phyloP scores from a whole-genome alignment of 768 basidiomycete species.

The Boletales sp. region DNA sequence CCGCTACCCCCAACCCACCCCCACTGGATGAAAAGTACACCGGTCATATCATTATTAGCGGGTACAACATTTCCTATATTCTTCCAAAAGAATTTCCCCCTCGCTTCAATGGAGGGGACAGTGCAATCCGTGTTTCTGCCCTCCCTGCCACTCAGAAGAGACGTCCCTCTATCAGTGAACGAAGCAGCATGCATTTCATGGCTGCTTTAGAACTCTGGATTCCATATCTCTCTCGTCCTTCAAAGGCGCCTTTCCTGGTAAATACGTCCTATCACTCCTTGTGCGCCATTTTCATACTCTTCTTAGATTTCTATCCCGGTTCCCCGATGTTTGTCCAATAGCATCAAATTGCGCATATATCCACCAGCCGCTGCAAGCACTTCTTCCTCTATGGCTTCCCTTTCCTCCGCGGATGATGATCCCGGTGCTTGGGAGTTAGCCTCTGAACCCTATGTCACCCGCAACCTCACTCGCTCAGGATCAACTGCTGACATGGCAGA shows the following conservation, averaged over 20 bases:
- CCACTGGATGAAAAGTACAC: slow-evolving; percentile 66
- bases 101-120: slow-evolving; percentile 24
- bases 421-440: slow-evolving; percentile 68
- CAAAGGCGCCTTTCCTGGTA: slow-evolving; percentile 73
- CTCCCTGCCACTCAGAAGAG: slow-evolving; percentile 36
- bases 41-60: slow-evolving; percentile 72
- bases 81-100: slow-evolving; percentile 64
- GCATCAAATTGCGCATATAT: slow-evolving; percentile 70
- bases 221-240: slow-evolving; percentile 64
- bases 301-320: slow-evolving; percentile 69
- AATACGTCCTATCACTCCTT: slow-evolving; percentile 13
- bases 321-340: slow-evolving; percentile 75
- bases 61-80: slow-evolving; percentile 73
- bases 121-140: slow-evolving; percentile 17
- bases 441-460: slow-evolving; percentile 72
- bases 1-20: slow-evolving; percentile 26
- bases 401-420: slow-evolving; percentile 75
- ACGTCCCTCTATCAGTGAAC: slow-evolving; percentile 53
- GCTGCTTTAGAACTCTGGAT: slow-evolving; percentile 76
- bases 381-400: slow-evolving; percentile 62
- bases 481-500: slow-evolving; percentile 75
- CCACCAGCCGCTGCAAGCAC: slow-evolving; percentile 51
- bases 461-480: slow-evolving; percentile 48
- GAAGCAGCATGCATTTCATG: slow-evolving; percentile 68
- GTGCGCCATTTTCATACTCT: slow-evolving; percentile 4